Evolutionary conservation across 192 early-diverging fungal genomes (phyloP).

Genomic region (Piromyces finnis): DNA sequence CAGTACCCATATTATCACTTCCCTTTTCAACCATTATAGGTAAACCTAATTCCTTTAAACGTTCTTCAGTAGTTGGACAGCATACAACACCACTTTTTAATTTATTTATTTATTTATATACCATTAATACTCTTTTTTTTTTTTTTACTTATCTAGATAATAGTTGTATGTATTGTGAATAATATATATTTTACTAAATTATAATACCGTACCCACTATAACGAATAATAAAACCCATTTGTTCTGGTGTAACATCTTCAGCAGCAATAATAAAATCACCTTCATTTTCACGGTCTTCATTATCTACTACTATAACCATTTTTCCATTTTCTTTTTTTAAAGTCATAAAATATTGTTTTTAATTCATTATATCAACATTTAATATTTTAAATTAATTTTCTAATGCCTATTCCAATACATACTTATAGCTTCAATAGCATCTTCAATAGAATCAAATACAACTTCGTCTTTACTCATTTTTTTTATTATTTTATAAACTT

Average conservation of each 20-base stretch:
- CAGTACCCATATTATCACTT: slow-evolving; percentile 78
- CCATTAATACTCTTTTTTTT: too few relatives aligned
- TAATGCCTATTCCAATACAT: too few relatives aligned
- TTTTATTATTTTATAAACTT: too few relatives aligned
- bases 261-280: slow-evolving; percentile 95
- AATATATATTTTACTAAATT: too few relatives aligned
- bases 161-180: too few relatives aligned
- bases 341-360: too few relatives aligned
- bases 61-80: slow-evolving; percentile 55
- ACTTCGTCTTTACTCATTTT: neutral
- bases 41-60: slow-evolving; percentile 66
- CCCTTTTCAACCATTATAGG: slow-evolving; percentile 91
- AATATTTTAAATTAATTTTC: too few relatives aligned
- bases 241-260: slow-evolving; percentile 76
- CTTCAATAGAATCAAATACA: slow-evolving; percentile 43
- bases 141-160: too few relatives aligned
- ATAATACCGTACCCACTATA: slow-evolving; percentile 54
- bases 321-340: neutral
- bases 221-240: slow-evolving; percentile 90
- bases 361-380: too few relatives aligned
- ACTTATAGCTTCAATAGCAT: slow-evolving; percentile 46
- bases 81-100: slow-evolving; percentile 71
- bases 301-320: slow-evolving; percentile 5
- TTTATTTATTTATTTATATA: neutral
- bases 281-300: slow-evolving; percentile 98